Conservation (phyloP, 495 filamentous ascomycete species). For the Penicillium ucsense region DNA sequence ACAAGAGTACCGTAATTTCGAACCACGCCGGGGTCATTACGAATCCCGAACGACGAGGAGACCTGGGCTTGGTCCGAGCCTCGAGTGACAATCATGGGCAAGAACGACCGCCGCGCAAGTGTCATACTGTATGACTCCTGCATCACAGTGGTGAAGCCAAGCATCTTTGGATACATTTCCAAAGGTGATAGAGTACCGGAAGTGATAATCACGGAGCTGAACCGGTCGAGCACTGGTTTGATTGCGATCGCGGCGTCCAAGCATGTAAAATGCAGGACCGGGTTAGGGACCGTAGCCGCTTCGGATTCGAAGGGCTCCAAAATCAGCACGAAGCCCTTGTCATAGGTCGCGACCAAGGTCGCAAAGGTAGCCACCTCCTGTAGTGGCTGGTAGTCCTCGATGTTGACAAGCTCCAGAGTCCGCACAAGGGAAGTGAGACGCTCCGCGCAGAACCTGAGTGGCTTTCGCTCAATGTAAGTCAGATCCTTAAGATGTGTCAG, state of each 20-base stretch:
- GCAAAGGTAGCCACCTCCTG: conserved; percentile 99
- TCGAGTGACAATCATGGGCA: conserved; percentile 94
- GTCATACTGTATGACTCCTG: conserved; percentile 98
- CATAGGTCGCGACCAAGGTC: conserved; percentile 95
- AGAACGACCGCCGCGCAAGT: conserved; percentile 84
- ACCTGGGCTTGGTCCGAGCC: conserved; percentile 89
- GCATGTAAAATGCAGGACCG: conserved; percentile 90
- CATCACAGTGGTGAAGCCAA: conserved; percentile 81
- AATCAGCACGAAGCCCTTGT: conserved; percentile 93
- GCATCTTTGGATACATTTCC: conserved; percentile 99
- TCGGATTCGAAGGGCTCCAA: conserved; percentile 95
- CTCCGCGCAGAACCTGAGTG: conserved; percentile 90
- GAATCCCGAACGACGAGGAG: conserved; percentile 82
- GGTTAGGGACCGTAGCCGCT: conserved; percentile 90
- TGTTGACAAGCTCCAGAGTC: conserved; percentile 91
- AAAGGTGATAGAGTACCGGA: conserved; percentile 94
- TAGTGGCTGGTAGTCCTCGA: conserved; percentile 93
- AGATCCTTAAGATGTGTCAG: conserved; percentile 87
- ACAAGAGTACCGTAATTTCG: conserved; percentile 91
- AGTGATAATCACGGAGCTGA: conserved; percentile 96
- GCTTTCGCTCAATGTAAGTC: conserved; percentile 96
- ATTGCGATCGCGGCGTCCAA: conserved; percentile 98
- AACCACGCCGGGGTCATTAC: conserved; percentile 89
- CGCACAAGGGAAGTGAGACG: conserved; percentile 89
- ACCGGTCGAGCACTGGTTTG: conserved; percentile 94